Conservation (phyloP, 2,329 filamentous ascomycete species). For the Penicillium glabrum region DNA sequence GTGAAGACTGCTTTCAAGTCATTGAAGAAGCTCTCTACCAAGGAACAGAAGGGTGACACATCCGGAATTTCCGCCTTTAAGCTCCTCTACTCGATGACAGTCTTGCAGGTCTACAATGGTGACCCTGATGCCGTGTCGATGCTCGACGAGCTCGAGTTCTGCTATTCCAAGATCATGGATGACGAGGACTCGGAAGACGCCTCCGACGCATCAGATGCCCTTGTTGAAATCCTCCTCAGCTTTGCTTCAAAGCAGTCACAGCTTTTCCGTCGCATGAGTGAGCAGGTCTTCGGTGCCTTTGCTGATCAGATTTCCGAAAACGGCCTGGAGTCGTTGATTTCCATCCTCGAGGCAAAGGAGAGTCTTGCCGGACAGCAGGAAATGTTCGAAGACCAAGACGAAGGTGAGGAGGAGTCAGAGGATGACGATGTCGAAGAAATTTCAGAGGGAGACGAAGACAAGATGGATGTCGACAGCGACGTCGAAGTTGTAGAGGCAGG, state of each 20-base stretch:
- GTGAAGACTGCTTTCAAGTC: slow-evolving; percentile 45
- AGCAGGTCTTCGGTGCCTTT: slow-evolving; percentile 85
- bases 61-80: slow-evolving; percentile 64
- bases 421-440: slow-evolving; percentile 45
- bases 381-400: slow-evolving; percentile 71
- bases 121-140: slow-evolving; percentile 82
- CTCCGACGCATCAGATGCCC: slow-evolving; percentile 60
- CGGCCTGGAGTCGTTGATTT: slow-evolving; percentile 65
- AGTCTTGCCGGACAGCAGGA: slow-evolving; percentile 80
- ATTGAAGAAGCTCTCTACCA: slow-evolving; percentile 38
- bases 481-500: slow-evolving; percentile 42
- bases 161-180: slow-evolving; percentile 63
- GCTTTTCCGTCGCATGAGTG: slow-evolving; percentile 79
- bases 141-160: slow-evolving; percentile 76
- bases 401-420: background rate
- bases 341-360: slow-evolving; percentile 74
- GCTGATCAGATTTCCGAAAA: slow-evolving; percentile 70
- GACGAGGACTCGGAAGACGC: slow-evolving; percentile 55
- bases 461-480: slow-evolving; percentile 46
- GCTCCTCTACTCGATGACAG: slow-evolving; percentile 77
- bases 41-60: slow-evolving; percentile 47
- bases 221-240: slow-evolving; percentile 87
- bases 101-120: slow-evolving; percentile 87
- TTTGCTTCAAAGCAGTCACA: slow-evolving; percentile 84
- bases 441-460: slow-evolving; percentile 35